Conservation (phyloP, 192 early-diverging fungal species). For the Backusella psychrophila region DNA sequence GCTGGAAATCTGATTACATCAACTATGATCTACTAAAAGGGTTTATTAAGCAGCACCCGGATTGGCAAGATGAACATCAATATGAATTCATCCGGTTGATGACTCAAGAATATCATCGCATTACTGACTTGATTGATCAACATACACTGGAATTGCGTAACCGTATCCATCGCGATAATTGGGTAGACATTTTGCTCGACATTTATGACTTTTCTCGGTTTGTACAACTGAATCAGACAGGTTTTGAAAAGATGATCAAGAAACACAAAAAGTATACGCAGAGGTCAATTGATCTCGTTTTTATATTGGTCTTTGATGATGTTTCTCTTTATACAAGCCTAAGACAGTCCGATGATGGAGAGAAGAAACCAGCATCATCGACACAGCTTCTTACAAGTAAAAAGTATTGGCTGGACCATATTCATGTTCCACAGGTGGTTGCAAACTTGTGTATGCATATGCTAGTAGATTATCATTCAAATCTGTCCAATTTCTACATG, state of each 20-base stretch:
- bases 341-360: not conserved
- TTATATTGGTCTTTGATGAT: not conserved
- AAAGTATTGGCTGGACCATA: slow-evolving; percentile 87
- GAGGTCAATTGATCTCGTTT: not conserved
- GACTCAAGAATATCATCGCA: not conserved
- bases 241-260: slow-evolving; percentile 90
- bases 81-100: not conserved
- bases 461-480: slow-evolving; percentile 66
- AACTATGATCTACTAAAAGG: not conserved
- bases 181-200: slow-evolving; percentile 66
- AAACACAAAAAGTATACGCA: slow-evolving; percentile 92
- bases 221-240: slow-evolving; percentile 72
- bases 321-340: not conserved
- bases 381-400: slow-evolving; percentile 34
- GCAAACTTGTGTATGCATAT: slow-evolving; percentile 79
- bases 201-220: slow-evolving; percentile 77
- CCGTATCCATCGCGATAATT: slow-evolving; percentile 44
- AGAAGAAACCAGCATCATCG: not conserved
- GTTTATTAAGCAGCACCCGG: not conserved
- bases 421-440: slow-evolving; percentile 87
- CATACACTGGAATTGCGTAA: not conserved
- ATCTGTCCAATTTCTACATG: slow-evolving; percentile 88
- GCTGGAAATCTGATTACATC: not conserved
- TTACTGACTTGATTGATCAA: not conserved
- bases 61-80: not conserved